phyloP scores from a whole-genome alignment of 139 green algal genomes.

The Chlamydomonas eustigma region DNA sequence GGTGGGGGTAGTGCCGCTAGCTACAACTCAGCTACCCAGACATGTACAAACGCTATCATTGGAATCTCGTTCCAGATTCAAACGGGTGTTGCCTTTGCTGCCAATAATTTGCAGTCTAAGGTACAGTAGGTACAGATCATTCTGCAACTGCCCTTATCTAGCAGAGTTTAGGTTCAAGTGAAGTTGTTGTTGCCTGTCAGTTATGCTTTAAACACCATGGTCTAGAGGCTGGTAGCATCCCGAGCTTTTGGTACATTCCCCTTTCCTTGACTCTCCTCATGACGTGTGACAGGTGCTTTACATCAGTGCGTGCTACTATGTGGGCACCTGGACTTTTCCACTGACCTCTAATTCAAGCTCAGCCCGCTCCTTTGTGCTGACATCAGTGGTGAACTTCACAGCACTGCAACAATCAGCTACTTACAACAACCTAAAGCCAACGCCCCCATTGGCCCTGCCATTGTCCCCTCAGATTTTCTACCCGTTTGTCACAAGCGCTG shows the following conservation, averaged over 20 bases:
- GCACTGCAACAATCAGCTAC: conserved; percentile 2
- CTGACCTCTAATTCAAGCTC: background rate
- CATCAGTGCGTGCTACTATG: conserved; percentile 35
- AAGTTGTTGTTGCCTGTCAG: background rate
- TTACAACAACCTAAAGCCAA: conserved; percentile 19
- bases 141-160: background rate
- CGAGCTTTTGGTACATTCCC: background rate
- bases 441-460: conserved; percentile 32
- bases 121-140: no score
- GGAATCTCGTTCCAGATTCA: conserved; percentile 42
- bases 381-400: conserved; percentile 28
- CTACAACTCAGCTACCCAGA: background rate
- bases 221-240: background rate
- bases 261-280: background rate
- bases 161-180: background rate
- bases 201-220: background rate
- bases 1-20: background rate
- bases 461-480: conserved; percentile 50
- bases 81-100: conserved; percentile 33
- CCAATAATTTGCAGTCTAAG: conserved; percentile 50
- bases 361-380: conserved; percentile 21
- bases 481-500: conserved; percentile 30
- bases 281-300: conserved; percentile 32
- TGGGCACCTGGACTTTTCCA: conserved; percentile 35
- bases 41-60: conserved; percentile 32